Conservation (phyloP, 495 filamentous ascomycete genomes). For the Aspergillus haitiensis region DNA sequence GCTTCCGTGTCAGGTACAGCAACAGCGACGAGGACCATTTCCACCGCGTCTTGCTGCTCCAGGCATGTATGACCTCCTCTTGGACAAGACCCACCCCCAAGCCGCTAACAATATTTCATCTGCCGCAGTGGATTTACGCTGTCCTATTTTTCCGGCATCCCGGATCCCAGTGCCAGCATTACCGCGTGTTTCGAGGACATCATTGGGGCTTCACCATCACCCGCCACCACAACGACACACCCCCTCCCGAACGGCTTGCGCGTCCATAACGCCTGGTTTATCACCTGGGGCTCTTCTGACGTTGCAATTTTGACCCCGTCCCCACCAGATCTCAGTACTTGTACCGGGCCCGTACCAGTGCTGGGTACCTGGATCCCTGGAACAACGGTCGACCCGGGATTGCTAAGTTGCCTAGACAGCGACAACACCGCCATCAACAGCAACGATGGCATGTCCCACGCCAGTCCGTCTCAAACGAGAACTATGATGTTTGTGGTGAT, state of each 20-base stretch:
- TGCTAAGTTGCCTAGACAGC: neutral
- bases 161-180: neutral
- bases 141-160: neutral
- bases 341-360: neutral
- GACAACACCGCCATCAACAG: neutral
- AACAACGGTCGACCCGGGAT: neutral
- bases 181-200: neutral
- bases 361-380: neutral
- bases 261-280: neutral
- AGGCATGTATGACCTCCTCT: neutral
- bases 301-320: neutral
- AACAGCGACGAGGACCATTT: neutral
- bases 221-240: neutral
- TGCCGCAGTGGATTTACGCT: neutral
- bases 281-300: neutral
- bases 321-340: neutral
- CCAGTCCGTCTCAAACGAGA: neutral
- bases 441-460: neutral
- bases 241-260: neutral
- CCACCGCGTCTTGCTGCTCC: neutral
- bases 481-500: neutral
- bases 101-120: neutral
- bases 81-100: neutral
- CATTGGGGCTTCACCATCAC: neutral
- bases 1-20: neutral